A percentile compares a stretch with the other conserved stretches of the same genome.
phyloP scores from a whole-genome alignment of 1,139 yeast species.

The Scheffersomyces segobiensis region DNA sequence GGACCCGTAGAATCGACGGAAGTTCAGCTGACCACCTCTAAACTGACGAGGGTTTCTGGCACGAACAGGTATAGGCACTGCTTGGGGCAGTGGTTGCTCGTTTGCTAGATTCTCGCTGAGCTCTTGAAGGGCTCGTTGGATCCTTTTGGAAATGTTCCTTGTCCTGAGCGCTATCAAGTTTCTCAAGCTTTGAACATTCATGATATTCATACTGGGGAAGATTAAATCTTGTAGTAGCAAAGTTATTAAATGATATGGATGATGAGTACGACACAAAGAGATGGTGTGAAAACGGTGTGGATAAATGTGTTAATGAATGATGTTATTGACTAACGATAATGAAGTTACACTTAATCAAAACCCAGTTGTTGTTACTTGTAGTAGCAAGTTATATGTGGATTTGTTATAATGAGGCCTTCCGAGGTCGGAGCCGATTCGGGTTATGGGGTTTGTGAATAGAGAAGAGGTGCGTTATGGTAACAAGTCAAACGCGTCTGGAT shows the following conservation, averaged over 20 bases:
- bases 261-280: background rate
- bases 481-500: background rate
- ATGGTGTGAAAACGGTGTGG: too few relatives aligned
- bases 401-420: background rate
- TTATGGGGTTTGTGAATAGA: background rate
- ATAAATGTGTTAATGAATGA: background rate
- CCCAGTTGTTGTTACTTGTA: background rate
- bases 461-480: background rate
- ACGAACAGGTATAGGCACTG: slow-evolving; percentile 25
- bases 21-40: background rate
- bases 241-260: too few relatives aligned
- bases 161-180: slow-evolving; percentile 21
- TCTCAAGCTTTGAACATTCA: slow-evolving; percentile 5
- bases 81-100: slow-evolving; percentile 10
- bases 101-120: slow-evolving; percentile 24
- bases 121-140: slow-evolving; percentile 33
- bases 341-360: background rate
- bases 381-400: background rate
- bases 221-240: too few relatives aligned
- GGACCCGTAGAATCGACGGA: background rate
- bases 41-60: slow-evolving; percentile 18
- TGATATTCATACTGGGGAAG: background rate
- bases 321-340: too few relatives aligned
- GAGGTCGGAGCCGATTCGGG: background rate
- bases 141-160: slow-evolving; percentile 26